Percentiles rank a stretch among this genome's conserved stretches.
Conservation (phyloP, 2,329 filamentous ascomycete genomes). For the Ascochyta pisi region DNA sequence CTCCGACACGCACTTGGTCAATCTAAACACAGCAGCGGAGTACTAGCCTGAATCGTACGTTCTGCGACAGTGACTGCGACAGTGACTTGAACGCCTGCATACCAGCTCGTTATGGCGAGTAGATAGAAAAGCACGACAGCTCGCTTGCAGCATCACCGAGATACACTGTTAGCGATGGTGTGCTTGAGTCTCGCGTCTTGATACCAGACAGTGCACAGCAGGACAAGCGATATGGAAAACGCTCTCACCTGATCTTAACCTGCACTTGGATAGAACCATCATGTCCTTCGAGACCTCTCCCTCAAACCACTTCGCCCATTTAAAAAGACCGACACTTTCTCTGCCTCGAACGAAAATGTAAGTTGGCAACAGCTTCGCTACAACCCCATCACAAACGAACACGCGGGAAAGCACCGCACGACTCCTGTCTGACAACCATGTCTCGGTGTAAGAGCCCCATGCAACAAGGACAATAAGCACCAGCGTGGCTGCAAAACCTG, state of each 20-base stretch:
- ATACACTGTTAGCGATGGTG: not conserved
- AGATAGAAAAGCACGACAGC: slow-evolving; percentile 4
- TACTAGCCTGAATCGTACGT: not conserved
- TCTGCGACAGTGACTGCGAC: not conserved
- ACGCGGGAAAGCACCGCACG: not conserved
- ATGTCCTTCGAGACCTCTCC: not conserved
- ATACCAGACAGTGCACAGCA: slow-evolving; percentile 10
- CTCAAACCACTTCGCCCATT: too few relatives aligned
- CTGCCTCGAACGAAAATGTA: not conserved
- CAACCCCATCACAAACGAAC: not conserved
- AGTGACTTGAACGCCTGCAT: not conserved
- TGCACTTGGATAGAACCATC: not conserved
- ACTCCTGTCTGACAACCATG: not conserved
- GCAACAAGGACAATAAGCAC: not conserved
- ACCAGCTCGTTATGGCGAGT: slow-evolving; percentile 7
- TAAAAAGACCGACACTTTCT: not conserved
- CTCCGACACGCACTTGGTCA: not conserved
- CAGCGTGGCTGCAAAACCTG: not conserved
- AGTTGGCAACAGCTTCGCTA: not conserved
- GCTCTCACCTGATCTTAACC: not conserved
- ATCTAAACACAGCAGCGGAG: slow-evolving; percentile 6
- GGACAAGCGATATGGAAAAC: not conserved
- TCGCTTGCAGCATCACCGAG: slow-evolving; percentile 8
- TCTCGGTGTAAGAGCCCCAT: not conserved
- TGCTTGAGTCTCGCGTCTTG: not conserved